phyloP scores from a whole-genome alignment of 1,284 basidiomycete species.

The Coniferiporia sulphurascens region DNA sequence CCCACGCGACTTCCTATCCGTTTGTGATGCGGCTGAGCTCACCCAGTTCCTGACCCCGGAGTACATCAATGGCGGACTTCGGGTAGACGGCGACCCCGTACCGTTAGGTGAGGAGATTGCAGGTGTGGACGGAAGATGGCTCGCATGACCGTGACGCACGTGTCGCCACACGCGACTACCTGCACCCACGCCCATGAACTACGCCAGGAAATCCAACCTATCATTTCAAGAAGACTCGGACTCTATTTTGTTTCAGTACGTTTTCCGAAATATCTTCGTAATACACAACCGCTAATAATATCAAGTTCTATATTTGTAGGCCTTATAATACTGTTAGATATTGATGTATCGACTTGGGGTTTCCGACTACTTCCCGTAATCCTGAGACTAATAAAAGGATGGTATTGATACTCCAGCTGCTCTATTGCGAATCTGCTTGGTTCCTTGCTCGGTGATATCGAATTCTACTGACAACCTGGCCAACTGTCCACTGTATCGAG shows the following conservation, averaged over 20 bases:
- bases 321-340: neutral
- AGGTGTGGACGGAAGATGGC: conserved; percentile 15
- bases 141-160: neutral
- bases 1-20: conserved; percentile 42
- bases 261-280: neutral
- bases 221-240: too few species aligned
- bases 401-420: neutral
- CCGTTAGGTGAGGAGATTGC: conserved; percentile 2
- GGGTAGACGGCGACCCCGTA: conserved; percentile 7
- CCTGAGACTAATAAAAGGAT: neutral
- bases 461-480: too few species aligned
- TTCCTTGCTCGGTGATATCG: too few species aligned
- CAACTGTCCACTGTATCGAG: too few species aligned
- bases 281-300: neutral
- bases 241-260: neutral
- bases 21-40: conserved; percentile 33
- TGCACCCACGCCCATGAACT: too few species aligned
- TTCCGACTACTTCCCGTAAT: neutral
- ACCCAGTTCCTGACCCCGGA: conserved; percentile 4
- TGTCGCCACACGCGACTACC: neutral
- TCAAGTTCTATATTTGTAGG: neutral
- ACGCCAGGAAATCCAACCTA: too few species aligned
- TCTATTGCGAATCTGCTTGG: neutral
- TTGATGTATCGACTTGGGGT: neutral
- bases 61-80: conserved; percentile 5